phyloP scores from a whole-genome alignment of 2,329 filamentous ascomycete genomes.

The Colletotrichum phormii region DNA sequence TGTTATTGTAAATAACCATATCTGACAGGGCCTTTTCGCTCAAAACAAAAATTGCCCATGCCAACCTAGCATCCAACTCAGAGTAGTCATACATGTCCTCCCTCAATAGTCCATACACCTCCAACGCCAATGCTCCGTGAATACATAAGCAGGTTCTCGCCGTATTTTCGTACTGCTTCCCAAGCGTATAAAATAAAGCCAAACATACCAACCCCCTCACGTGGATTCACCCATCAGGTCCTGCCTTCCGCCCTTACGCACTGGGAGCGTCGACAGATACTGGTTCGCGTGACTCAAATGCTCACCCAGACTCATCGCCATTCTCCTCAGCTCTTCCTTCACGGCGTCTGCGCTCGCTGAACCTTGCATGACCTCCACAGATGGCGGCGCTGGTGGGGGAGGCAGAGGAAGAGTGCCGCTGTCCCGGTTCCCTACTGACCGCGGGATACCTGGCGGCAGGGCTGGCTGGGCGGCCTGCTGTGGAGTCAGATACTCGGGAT shows the following conservation, averaged over 20 bases:
- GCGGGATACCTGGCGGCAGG: slow-evolving; percentile 34
- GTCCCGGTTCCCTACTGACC: slow-evolving; percentile 11
- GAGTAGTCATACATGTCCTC: neutral
- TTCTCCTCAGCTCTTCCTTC: slow-evolving; percentile 61
- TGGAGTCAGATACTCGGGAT: slow-evolving; percentile 41
- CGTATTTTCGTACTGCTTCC: neutral
- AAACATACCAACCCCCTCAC: neutral
- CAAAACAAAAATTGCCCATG: neutral
- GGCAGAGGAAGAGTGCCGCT: slow-evolving; percentile 43
- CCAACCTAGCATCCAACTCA: slow-evolving; percentile 3
- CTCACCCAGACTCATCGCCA: slow-evolving; percentile 62
- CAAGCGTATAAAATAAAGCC: neutral
- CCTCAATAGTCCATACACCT: neutral
- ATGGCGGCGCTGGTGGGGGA: slow-evolving; percentile 58
- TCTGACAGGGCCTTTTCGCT: neutral
- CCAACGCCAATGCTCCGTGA: slow-evolving; percentile 4
- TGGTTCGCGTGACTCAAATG: slow-evolving; percentile 59
- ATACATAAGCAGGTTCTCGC: neutral
- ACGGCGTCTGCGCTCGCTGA: slow-evolving; percentile 63
- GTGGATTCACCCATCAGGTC: slow-evolving; percentile 24
- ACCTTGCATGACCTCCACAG: slow-evolving; percentile 65
- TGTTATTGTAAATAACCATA: neutral
- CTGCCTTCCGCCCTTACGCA: slow-evolving; percentile 47
- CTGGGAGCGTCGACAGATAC: slow-evolving; percentile 55
- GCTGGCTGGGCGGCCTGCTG: slow-evolving; percentile 45